Percentiles rank a stretch among this genome's conserved stretches.
Evolutionary conservation across 352 stramenopile species (phyloP).

Genomic region (Phytophthora idaei): DNA sequence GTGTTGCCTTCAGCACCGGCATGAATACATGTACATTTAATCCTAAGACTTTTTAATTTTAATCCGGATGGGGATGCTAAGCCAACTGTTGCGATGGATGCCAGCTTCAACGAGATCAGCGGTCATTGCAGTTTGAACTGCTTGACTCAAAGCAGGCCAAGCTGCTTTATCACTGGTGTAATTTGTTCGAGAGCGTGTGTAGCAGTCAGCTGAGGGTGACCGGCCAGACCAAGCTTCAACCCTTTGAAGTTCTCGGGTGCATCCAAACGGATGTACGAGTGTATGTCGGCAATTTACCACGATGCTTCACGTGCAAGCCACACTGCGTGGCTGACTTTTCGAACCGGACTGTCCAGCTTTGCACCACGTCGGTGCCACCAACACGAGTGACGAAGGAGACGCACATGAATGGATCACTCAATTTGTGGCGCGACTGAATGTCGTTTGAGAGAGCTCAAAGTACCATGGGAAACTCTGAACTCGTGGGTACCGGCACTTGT

Average conservation of each 20-base stretch:
- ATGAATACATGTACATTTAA: background rate
- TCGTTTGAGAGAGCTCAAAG: too few species aligned
- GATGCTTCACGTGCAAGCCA: background rate
- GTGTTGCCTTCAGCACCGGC: too few species aligned
- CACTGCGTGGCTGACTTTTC: too few species aligned
- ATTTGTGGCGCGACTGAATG: too few species aligned
- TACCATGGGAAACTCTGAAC: too few species aligned
- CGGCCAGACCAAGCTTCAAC: conserved; percentile 1
- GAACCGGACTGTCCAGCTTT: too few species aligned
- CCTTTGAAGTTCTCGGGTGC: conserved; percentile 1
- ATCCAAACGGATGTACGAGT: background rate
- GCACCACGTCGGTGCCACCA: too few species aligned
- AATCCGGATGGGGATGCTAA: conserved; percentile 10
- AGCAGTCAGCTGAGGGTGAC: background rate
- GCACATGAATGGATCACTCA: too few species aligned
- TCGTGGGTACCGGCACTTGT: too few species aligned
- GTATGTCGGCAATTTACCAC: background rate
- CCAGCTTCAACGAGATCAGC: conserved; percentile 19
- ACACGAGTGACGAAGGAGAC: too few species aligned
- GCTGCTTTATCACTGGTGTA: too few species aligned
- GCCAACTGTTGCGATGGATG: conserved; percentile 7
- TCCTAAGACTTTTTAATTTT: background rate
- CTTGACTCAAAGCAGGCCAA: background rate
- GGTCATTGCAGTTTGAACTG: background rate
- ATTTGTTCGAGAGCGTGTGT: too few species aligned